Evolutionary conservation across 1,139 yeast genomes (phyloP), one percentile per base, ranked within the genome.

Genomic region (Kurtzmaniella quercitrusa): DNA sequence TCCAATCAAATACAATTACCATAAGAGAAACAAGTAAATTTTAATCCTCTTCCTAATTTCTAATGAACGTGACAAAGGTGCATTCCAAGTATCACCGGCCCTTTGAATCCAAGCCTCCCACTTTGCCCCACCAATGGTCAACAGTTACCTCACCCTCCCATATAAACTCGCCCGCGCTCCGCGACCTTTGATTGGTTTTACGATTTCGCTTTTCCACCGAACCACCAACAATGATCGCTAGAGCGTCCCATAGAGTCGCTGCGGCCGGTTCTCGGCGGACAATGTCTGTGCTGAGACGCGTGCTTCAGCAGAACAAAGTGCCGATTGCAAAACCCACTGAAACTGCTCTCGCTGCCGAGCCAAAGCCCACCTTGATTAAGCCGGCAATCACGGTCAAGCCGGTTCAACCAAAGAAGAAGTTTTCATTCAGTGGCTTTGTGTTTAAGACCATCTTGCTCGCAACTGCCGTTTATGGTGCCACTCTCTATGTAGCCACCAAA

Each of bases 401-500:
- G 20, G 30, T 42, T 5, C 38, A 34, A 8, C 37, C 23, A 40
- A 55, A 58, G 46, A 68, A 67, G 58, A 53, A 53, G 44, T 65
- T 63, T 45, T 64, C 74, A 4, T 53, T 70, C 36, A 49, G 60
- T 34, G 59, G 63, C 7, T 61, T 68, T 40, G 51, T 72, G 36
- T 55, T 71, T 50, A 63, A 61, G 41, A 54, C 70, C 16, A 51
- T 66, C 12, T 46, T 67, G 7, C 45, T 61, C 20, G 62, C 66
- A 2, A 52, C 66, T 5, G 56, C 60, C 15, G 59, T 56, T 6
- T 72, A 72, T 46, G 76, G 74, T 3, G 68, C 69, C 9, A 61
- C 72, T 8, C 57, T 72, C 47, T 72, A 54, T 47, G 67, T 53
- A 32, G 76, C 78, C 45, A 71, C 76, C 44, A 72, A 71, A 53